Conservation (phyloP, 108 stramenopile species). For the Epithemia pelagica region DNA sequence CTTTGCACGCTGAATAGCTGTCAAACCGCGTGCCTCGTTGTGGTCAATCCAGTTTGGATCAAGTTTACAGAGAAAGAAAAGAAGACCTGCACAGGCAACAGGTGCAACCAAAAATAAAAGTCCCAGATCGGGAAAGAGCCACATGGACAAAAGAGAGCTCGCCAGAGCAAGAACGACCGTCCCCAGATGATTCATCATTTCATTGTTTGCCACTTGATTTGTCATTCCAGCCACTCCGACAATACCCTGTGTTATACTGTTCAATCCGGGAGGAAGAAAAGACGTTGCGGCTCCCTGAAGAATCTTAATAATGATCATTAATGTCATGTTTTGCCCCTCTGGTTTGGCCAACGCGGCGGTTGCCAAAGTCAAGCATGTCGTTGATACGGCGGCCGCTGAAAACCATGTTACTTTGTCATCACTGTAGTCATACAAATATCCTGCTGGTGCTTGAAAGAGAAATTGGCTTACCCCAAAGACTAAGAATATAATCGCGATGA, state of each 20-base stretch:
- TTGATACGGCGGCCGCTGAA: conserved; percentile 52
- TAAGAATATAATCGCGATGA: not conserved
- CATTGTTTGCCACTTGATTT: conserved; percentile 70
- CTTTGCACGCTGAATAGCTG: not conserved
- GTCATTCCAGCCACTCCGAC: conserved; percentile 84
- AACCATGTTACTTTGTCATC: conserved; percentile 65
- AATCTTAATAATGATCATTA: conserved; percentile 76
- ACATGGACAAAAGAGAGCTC: conserved; percentile 50
- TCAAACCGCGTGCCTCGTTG: conserved; percentile 74
- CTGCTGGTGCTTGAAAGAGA: conserved; percentile 81
- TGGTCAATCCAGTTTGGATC: conserved; percentile 77
- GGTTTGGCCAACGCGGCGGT: conserved; percentile 71
- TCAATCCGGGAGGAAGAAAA: conserved; percentile 80
- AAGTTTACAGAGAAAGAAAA: conserved; percentile 59
- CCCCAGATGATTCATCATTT: conserved; percentile 88
- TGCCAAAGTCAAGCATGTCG: conserved; percentile 56
- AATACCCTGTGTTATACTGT: conserved; percentile 85
- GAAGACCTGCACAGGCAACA: conserved; percentile 67
- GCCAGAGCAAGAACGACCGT: conserved; percentile 75
- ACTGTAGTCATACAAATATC: conserved; percentile 82
- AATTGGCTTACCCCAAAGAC: conserved; percentile 87
- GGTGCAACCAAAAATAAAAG: conserved; percentile 74
- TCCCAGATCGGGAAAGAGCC: conserved; percentile 69
- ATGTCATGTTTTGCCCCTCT: conserved; percentile 52
- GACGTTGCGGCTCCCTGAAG: conserved; percentile 78